A percentile compares a stretch with the other conserved stretches of the same genome.
Evolutionary conservation across 331 rosid species (phyloP).

Genomic region (Dryas integrifolia): DNA sequence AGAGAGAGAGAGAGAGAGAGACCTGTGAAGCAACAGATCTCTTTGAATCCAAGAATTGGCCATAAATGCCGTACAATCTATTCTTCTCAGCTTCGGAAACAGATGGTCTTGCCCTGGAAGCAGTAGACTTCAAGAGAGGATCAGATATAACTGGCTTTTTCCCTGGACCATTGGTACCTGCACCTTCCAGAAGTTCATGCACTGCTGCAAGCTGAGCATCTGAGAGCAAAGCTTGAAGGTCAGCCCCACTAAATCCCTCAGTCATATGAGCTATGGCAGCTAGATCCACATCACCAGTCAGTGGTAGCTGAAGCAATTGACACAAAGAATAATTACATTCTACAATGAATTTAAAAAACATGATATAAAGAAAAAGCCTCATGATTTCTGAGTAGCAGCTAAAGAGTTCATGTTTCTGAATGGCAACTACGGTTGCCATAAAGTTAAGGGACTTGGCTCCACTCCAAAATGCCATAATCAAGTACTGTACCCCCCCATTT

Average conservation of each 20-base stretch:
- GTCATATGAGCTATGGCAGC: constrained; percentile 65
- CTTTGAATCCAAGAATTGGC: constrained; percentile 76
- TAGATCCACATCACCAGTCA: constrained; percentile 71
- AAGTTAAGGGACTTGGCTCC: too few relatives aligned
- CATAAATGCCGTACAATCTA: constrained; percentile 65
- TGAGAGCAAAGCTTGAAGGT: constrained; percentile 92
- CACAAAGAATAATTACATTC: not conserved
- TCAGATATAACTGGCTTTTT: constrained; percentile 67
- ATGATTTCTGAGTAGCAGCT: not conserved
- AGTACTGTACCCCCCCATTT: too few relatives aligned
- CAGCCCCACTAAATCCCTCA: constrained; percentile 96
- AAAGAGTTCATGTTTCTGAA: too few relatives aligned
- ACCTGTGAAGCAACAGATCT: constrained; percentile 86
- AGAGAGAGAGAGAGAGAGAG: constrained; percentile 32
- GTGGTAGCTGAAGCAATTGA: constrained; percentile 54
- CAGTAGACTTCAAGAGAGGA: constrained; percentile 56
- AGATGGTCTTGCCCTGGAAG: constrained; percentile 76
- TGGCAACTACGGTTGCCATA: too few relatives aligned
- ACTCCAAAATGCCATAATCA: too few relatives aligned
- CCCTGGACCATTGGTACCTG: constrained; percentile 30
- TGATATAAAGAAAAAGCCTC: not conserved
- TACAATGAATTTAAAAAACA: not conserved
- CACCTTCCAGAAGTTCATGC: constrained; percentile 63
- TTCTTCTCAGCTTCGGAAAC: constrained; percentile 79
- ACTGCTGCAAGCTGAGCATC: constrained; percentile 98